phyloP scores from a whole-genome alignment of 805 yeast species.

The Wickerhamiella brachini region DNA sequence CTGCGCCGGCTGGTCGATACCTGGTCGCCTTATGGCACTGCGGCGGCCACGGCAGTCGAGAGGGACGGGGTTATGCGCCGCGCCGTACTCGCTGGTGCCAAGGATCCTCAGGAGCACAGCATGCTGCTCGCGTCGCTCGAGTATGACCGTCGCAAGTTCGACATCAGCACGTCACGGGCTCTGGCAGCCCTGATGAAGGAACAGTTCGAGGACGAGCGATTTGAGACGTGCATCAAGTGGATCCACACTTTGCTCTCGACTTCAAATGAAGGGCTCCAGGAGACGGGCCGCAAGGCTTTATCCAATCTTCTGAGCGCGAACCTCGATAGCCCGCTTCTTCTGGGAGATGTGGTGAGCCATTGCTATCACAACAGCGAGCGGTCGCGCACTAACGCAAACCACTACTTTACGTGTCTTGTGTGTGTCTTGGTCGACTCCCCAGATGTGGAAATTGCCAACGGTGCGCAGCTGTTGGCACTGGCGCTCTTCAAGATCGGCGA shows the following conservation, averaged over 20 bases:
- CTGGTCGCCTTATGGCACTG: constrained; percentile 88
- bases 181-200: constrained; percentile 77
- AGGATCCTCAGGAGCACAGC: constrained; percentile 10
- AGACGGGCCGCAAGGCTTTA: constrained; percentile 58
- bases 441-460: constrained; percentile 29
- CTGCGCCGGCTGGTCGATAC: constrained; percentile 74
- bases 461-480: constrained; percentile 37
- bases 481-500: constrained; percentile 72
- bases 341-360: constrained; percentile 49
- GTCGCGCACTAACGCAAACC: constrained; percentile 35
- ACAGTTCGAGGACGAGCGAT: not conserved
- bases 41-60: constrained; percentile 44
- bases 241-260: constrained; percentile 50
- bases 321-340: constrained; percentile 36
- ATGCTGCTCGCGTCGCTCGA: constrained; percentile 34
- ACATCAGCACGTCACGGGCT: constrained; percentile 59
- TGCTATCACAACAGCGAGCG: constrained; percentile 45
- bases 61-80: constrained; percentile 48
- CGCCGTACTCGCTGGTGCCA: constrained; percentile 25
- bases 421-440: constrained; percentile 43
- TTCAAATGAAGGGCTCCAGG: constrained; percentile 44
- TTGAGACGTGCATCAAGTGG: constrained; percentile 43
- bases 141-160: constrained; percentile 57
- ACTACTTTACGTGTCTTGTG: constrained; percentile 60
- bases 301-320: constrained; percentile 52